Evolutionary conservation across 441 rosid species (phyloP), one percentile per base, ranked within the genome.

Genomic region (Erodium moschatum): DNA sequence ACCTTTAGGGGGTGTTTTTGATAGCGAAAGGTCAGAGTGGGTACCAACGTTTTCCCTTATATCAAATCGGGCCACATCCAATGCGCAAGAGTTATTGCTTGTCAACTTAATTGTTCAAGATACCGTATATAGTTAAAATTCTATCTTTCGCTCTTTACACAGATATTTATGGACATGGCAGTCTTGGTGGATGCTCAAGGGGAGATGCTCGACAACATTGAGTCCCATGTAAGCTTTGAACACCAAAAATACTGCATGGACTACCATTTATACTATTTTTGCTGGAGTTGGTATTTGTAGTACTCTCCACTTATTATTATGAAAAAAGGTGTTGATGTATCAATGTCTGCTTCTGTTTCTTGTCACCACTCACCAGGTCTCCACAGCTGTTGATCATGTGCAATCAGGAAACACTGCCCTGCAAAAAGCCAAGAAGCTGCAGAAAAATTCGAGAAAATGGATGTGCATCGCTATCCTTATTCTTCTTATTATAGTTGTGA

Each of bases 131-230:
- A 29, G 31, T 29, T 29, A 29, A 29, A 29, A 29, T 29, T 67
- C 21, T 52, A 24, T 31, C 54, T 29, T 12, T 27, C 38, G 19
- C 29, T 7, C 63, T 40, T 52, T 65, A 58, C 73, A 66, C 92
- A 96, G 99, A 79, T 90, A 74, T 96, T 90, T 82, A 74, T 92
- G 61, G 99, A 96, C 72, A 92, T 96, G 89, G 98, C 97, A 1
- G 99, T 96, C 61, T 75, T 96, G 80, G 97, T 92, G 62, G 96
- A 92, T 48, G 92, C 96, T 62, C 99, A 92, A 70, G 97, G 98
- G 67, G 97, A 96, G 73, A 87, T 92, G 97, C 81, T 96, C 5
- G 92, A 96, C 85, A 86, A 88, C 81, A 96, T 96, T 60, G 99
- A 96, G 81, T 79, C 89, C 38, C 96, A 92, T 84, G 96, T 90